phyloP scores from a whole-genome alignment of 2,329 filamentous ascomycete genomes.

The Rhinocladiella similis region DNA sequence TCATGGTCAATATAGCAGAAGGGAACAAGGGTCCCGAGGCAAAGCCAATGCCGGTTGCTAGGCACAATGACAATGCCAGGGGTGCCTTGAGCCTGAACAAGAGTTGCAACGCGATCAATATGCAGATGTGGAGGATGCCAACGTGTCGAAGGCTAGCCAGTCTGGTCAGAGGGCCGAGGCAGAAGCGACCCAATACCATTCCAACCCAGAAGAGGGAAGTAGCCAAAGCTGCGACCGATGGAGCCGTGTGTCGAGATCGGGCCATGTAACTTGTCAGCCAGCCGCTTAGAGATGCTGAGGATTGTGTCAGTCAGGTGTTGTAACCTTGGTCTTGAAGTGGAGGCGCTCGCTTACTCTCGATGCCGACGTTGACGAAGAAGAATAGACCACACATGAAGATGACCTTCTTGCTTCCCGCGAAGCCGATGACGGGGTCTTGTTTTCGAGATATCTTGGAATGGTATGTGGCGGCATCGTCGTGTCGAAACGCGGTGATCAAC shows the following conservation, averaged over 20 bases:
- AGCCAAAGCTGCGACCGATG: slow-evolving; percentile 40
- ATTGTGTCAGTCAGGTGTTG: neutral
- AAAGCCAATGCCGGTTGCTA: slow-evolving; percentile 40
- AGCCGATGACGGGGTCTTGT: slow-evolving; percentile 5
- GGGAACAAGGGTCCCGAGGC: slow-evolving; percentile 46
- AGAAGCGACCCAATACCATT: slow-evolving; percentile 43
- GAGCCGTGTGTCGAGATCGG: slow-evolving; percentile 39
- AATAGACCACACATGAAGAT: slow-evolving; percentile 46
- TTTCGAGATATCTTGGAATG: slow-evolving; percentile 7
- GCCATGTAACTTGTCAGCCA: slow-evolving; percentile 51
- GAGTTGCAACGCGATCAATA: slow-evolving; percentile 27
- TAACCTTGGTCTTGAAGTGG: neutral
- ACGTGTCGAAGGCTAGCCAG: slow-evolving; percentile 26
- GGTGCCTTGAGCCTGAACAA: slow-evolving; percentile 7
- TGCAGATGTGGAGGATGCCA: slow-evolving; percentile 16
- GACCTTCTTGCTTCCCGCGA: slow-evolving; percentile 27
- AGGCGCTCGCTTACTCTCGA: slow-evolving; percentile 33
- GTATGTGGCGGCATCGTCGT: slow-evolving; percentile 37
- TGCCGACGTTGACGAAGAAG: slow-evolving; percentile 48
- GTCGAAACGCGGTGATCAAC: slow-evolving; percentile 40
- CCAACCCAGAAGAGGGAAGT: slow-evolving; percentile 49
- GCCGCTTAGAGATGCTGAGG: slow-evolving; percentile 41
- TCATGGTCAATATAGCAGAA: slow-evolving; percentile 42
- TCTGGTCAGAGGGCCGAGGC: slow-evolving; percentile 36
- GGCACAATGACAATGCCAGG: slow-evolving; percentile 31